Base-by-base conservation (phyloP, 768 basidiomycete genomes). In the Mycena latifolia region DNA sequence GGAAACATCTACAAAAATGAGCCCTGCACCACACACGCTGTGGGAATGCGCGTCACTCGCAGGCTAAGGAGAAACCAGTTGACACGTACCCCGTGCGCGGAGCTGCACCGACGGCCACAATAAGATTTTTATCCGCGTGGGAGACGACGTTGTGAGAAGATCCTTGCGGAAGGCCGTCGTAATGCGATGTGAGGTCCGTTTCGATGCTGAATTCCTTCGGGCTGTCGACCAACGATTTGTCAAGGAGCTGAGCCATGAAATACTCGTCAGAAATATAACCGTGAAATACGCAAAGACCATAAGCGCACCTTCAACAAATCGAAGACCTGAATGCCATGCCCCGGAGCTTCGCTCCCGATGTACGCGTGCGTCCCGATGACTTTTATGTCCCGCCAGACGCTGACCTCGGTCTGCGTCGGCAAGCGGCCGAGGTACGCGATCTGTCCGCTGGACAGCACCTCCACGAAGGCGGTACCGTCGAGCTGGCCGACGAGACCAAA, bases 1-100 rank as follows among this genome's bases (percentile, higher is more conserved):
- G 15, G 66, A 58, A n/a, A 76, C 61, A 45, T 77, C 76, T n/a
- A 77, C 69, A 68, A 77, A 76, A 56, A 77, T 72, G 8, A 77
- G 61, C 15, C 76, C 76, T 3, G 71, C 50, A 55, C 57, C 65
- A 52, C 69, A 77, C n/a, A 58, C 46, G 53, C 66, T 63, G 45
- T 5, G 24, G 2, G 10, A 35, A 14, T 35, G 22, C 2, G 25
- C 27, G 25, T 33, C n/a, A n/a, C n/a, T n/a, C n/a, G n/a, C n/a
- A n/a, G n/a, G n/a, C n/a, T 11, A 11, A 18, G 14, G 37, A 39
- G 15, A 5, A 39, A 15, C 15, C 10, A 5, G n/a, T n/a, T 8
- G 37, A 14, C 7, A 12, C 3, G 15, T 35, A 57, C 47, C 56
- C 60, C 5, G 60, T 75, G 14, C 74, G 61, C 2, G 76, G 76